These are phyloP conservation scores for Trypanosoma vivax DNA, from an alignment of 208 protist species.

Conservation along the genomic window DNA sequence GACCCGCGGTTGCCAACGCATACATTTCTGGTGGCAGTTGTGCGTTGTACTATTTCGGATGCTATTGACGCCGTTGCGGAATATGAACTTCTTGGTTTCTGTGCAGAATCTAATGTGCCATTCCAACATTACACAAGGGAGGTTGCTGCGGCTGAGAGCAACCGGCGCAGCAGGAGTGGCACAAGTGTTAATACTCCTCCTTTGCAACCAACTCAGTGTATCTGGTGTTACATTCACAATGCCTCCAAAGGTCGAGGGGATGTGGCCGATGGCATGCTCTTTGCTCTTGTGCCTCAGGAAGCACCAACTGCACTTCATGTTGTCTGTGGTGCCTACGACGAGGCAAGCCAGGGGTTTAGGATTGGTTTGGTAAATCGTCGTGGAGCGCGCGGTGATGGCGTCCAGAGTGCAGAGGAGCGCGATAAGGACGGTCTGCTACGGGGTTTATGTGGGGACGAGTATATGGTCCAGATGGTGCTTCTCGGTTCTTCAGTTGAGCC, in stretches of 20 bases:
- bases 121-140: conserved; percentile 8
- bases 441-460: conserved; percentile 15
- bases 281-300: conserved; percentile 18
- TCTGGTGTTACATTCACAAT: conserved; percentile 11
- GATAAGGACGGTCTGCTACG: conserved; percentile 13
- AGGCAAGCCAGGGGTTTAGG: conserved; percentile 4
- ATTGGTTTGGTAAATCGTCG: conserved; percentile 9
- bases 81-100: conserved; percentile 20
- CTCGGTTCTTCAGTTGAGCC: conserved; percentile 3
- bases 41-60: conserved; percentile 9
- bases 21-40: conserved; percentile 17
- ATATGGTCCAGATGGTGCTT: conserved; percentile 20
- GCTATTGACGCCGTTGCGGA: background rate
- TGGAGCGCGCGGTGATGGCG: background rate
- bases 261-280: conserved; percentile 7
- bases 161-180: background rate
- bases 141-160: background rate
- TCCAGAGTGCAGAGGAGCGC: background rate
- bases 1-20: background rate
- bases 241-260: background rate
- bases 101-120: conserved; percentile 15
- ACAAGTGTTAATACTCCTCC: background rate
- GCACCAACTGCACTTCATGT: background rate
- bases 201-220: conserved; percentile 9
- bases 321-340: conserved; percentile 17